phyloP scores from a whole-genome alignment of 1,284 basidiomycete species.

The Sanghuangporus sanghuang region DNA sequence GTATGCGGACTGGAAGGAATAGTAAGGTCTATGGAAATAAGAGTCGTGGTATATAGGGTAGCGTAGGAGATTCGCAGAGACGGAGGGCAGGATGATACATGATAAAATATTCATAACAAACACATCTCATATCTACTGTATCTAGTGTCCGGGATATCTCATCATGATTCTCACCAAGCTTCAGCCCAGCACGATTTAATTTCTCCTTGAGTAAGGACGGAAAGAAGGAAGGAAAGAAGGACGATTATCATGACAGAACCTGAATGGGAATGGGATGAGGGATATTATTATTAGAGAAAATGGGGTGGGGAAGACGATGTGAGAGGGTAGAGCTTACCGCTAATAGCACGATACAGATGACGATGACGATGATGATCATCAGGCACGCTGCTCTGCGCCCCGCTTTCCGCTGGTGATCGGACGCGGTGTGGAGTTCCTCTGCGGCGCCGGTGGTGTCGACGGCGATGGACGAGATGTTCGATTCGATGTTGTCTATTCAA shows the following conservation, averaged over 20 bases:
- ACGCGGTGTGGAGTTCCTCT: slow-evolving; percentile 84
- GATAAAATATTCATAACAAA: slow-evolving; percentile 15
- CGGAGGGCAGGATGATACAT: background rate
- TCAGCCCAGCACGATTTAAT: background rate
- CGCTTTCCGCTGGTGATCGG: slow-evolving; percentile 93
- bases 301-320: background rate
- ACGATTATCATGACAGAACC: slow-evolving; percentile 7
- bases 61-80: background rate
- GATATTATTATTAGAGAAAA: background rate
- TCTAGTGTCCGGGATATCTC: background rate
- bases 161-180: background rate
- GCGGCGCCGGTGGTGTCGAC: slow-evolving; percentile 83
- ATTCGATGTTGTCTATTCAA: slow-evolving; percentile 89
- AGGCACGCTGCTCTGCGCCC: slow-evolving; percentile 88
- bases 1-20: too few relatives aligned
- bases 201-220: too few relatives aligned
- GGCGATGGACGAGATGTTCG: slow-evolving; percentile 86
- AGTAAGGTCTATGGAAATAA: background rate
- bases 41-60: background rate
- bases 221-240: background rate
- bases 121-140: background rate
- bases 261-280: background rate
- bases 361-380: slow-evolving; percentile 83
- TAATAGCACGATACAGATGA: slow-evolving; percentile 85
- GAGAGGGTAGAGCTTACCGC: slow-evolving; percentile 62